Evolutionary conservation across 2,329 filamentous ascomycete genomes (phyloP).

Genomic region (Coccinonectria pachysandricola): DNA sequence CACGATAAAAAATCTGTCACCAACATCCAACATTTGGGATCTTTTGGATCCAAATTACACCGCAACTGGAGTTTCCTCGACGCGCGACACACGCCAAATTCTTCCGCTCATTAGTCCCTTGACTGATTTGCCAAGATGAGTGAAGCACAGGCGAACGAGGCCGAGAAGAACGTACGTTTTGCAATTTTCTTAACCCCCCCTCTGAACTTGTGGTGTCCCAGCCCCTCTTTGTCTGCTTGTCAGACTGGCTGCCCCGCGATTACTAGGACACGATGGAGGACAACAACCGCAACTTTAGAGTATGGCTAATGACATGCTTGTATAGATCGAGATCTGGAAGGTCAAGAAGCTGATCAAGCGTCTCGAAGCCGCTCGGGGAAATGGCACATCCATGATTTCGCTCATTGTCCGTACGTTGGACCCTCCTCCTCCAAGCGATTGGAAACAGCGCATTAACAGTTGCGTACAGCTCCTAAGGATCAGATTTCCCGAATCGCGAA

Average conservation of each 20-base stretch:
- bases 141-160: slow-evolving; percentile 77
- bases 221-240: slow-evolving; percentile 14
- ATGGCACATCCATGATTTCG: slow-evolving; percentile 99
- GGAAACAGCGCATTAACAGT: slow-evolving; percentile 18
- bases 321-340: slow-evolving; percentile 76
- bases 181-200: slow-evolving; percentile 6
- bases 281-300: slow-evolving; percentile 4
- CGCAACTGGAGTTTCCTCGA: slow-evolving; percentile 12
- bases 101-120: slow-evolving; percentile 15
- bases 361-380: slow-evolving; percentile 91
- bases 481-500: slow-evolving; percentile 93
- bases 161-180: slow-evolving; percentile 79
- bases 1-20: slow-evolving; percentile 24
- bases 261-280: slow-evolving; percentile 3
- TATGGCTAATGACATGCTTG: slow-evolving; percentile 11
- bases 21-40: slow-evolving; percentile 22
- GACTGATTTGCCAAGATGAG: slow-evolving; percentile 57
- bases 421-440: slow-evolving; percentile 2
- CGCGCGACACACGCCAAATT: slow-evolving; percentile 16
- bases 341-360: slow-evolving; percentile 99
- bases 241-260: slow-evolving; percentile 22
- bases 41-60: slow-evolving; percentile 13
- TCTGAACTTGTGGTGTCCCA: slow-evolving; percentile 6
- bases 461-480: slow-evolving; percentile 74
- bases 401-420: slow-evolving; percentile 80